These are phyloP conservation scores for Holtermanniella nyarrowii DNA, from an alignment of 768 basidiomycete genomes.

Conservation along the genomic window DNA sequence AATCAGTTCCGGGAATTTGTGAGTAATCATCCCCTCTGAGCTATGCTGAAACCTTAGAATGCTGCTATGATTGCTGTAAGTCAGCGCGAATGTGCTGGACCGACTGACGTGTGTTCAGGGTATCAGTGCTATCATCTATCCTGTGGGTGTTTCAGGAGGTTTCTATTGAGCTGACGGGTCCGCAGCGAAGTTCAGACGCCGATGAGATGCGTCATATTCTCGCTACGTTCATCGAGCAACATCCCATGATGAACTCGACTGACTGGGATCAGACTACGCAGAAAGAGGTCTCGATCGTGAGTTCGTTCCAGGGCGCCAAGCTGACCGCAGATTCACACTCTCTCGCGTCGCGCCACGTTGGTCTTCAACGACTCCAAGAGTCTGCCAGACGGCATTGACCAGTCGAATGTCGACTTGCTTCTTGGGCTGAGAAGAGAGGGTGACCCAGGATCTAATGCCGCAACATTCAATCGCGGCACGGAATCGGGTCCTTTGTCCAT, in stretches of 20 bases:
- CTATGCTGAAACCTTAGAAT: too few relatives aligned
- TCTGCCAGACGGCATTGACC: slow-evolving; percentile 20
- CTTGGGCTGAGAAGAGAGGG: slow-evolving; percentile 31
- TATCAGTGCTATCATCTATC: slow-evolving; percentile 39
- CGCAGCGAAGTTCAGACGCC: slow-evolving; percentile 27
- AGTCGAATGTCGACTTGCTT: slow-evolving; percentile 29
- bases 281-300: slow-evolving; percentile 38
- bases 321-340: slow-evolving; percentile 30
- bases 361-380: slow-evolving; percentile 30
- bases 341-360: slow-evolving; percentile 31
- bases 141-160: slow-evolving; percentile 12
- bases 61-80: slow-evolving; percentile 35
- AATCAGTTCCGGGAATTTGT: slow-evolving; percentile 18
- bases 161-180: background rate
- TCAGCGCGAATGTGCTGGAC: too few relatives aligned
- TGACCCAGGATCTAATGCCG: slow-evolving; percentile 13
- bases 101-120: slow-evolving; percentile 9
- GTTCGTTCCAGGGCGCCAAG: background rate
- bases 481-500: background rate
- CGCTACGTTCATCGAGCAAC: slow-evolving; percentile 36
- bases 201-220: slow-evolving; percentile 38
- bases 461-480: background rate
- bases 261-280: slow-evolving; percentile 34
- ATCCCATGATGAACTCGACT: slow-evolving; percentile 28
- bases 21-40: background rate